Conservation (phyloP, 768 basidiomycete species). For the Sistotremastrum suecicum region DNA sequence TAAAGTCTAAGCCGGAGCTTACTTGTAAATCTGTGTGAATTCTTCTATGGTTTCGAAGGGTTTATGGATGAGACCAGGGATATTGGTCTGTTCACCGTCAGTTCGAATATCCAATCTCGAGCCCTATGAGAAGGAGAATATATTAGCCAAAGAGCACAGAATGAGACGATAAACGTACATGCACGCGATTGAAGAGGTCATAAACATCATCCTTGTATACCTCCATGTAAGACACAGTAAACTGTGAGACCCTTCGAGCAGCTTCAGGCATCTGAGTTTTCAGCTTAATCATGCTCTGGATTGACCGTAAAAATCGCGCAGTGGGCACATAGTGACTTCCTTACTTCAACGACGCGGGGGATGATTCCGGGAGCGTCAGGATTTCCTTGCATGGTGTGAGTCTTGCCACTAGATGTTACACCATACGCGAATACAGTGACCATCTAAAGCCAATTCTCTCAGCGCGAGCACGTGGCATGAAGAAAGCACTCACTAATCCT, state of each 20-base stretch:
- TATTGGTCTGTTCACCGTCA: conserved; percentile 35
- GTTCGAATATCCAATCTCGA: conserved; percentile 42
- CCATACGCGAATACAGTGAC: conserved; percentile 86
- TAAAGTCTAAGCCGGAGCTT: conserved; percentile 8
- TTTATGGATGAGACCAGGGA: conserved; percentile 32
- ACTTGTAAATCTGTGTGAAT: conserved; percentile 34
- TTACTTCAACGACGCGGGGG: conserved; percentile 61
- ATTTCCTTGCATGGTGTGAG: conserved; percentile 85
- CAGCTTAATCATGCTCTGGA: conserved; percentile 44
- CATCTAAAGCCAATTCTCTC: conserved; percentile 30
- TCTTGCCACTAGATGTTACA: conserved; percentile 84
- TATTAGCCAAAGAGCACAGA: background rate
- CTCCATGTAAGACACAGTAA: conserved; percentile 69
- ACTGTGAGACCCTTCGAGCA: conserved; percentile 20
- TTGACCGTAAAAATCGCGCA: background rate
- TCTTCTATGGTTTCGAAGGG: conserved; percentile 29
- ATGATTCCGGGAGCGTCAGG: conserved; percentile 68
- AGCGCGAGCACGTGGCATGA: background rate
- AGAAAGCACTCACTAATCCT: conserved; percentile 44
- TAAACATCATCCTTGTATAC: conserved; percentile 89
- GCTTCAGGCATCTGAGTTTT: conserved; percentile 24
- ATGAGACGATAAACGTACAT: conserved; percentile 24
- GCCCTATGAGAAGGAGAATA: conserved; percentile 18
- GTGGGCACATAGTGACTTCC: conserved; percentile 7
- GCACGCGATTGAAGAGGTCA: conserved; percentile 63